Base-by-base conservation (phyloP, 2,329 filamentous ascomycete genomes). In the Emergomyces orientalis region DNA sequence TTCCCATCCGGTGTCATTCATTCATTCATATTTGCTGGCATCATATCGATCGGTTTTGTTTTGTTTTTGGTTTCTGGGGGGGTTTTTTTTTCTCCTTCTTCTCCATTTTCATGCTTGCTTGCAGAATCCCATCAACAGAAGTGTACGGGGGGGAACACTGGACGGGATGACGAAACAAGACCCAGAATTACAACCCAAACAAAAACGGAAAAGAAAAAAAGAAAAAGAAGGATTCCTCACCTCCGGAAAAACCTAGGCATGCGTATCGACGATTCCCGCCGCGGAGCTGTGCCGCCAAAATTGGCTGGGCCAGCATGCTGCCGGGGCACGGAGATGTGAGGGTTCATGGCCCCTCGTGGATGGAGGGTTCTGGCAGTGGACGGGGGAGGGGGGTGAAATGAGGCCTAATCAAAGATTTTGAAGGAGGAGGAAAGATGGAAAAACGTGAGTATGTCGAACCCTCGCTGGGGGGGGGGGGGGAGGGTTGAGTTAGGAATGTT, bases 231-330 rank as follows among this genome's bases (percentile, higher is more conserved):
- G 32, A 32, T 30, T 43, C n/a, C 68, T 59, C 63, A 81, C 79
- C 85, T 80, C 70, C 86, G 85, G 77, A 88, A 87, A 79, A 87
- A 87, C 67, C 84, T 82, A 67, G 85, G 85, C 80, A 87, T 84
- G 55, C 82, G 81, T 70, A 86, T 74, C 64, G 75, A 78, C 61
- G 82, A 82, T 62, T 77, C 78, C 64, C 81, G 78, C 66, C 77
- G 76, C 63, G 78, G 77, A 2, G 78, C 74, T 22, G 81, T 80
- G 55, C 76, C 74, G 63, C 81, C 83, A 66, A 84, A 84, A 69
- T 77, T 82, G 49, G 80, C 74, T 43, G 79, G 77, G 52, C 76
- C 79, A 68, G 79, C 81, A 75, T 84, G 81, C 70, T 83, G 83
- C 66, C 83, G 80, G 34, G 83, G 83, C 45, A 84, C 78, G 22